Percentiles rank a stretch among this genome's conserved stretches.
Conservation (phyloP, 768 basidiomycete genomes). For the Phaffia tasmanica region DNA sequence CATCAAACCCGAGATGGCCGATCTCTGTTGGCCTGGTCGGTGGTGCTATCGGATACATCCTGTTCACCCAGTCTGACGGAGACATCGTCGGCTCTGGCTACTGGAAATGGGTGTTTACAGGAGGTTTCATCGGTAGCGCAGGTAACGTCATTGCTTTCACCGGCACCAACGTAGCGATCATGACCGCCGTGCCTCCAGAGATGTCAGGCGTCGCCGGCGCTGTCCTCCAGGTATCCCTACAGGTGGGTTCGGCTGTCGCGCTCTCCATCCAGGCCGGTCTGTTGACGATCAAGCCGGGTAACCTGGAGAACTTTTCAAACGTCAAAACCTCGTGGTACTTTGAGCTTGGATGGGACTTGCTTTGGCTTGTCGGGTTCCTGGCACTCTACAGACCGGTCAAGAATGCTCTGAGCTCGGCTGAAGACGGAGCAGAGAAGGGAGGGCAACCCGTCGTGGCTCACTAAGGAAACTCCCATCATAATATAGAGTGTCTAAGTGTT, state of each 20-base stretch:
- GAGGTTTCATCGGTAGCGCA: not conserved
- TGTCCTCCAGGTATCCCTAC: slow-evolving; percentile 30
- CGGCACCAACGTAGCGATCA: slow-evolving; percentile 29
- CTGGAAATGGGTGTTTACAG: not conserved
- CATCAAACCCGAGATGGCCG: not conserved
- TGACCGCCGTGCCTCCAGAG: slow-evolving; percentile 30
- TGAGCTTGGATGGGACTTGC: no score
- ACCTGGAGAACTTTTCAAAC: no score
- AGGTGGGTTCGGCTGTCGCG: slow-evolving; percentile 30
- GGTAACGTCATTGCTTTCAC: not conserved
- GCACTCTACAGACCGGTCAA: no score
- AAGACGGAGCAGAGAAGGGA: no score
- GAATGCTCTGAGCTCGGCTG: no score
- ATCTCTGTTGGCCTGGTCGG: not conserved
- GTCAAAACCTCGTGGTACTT: no score
- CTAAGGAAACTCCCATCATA: no score
- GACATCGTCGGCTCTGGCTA: not conserved
- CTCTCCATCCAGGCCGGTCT: slow-evolving; percentile 27
- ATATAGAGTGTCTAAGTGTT: no score
- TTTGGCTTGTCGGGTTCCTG: no score
- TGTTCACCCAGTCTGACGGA: not conserved
- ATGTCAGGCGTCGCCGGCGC: slow-evolving; percentile 32
- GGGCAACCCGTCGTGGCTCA: no score
- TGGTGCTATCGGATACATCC: not conserved
- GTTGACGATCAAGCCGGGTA: no score